phyloP scores from a whole-genome alignment of 2,329 filamentous ascomycete species.

The Elsinoe perseae region DNA sequence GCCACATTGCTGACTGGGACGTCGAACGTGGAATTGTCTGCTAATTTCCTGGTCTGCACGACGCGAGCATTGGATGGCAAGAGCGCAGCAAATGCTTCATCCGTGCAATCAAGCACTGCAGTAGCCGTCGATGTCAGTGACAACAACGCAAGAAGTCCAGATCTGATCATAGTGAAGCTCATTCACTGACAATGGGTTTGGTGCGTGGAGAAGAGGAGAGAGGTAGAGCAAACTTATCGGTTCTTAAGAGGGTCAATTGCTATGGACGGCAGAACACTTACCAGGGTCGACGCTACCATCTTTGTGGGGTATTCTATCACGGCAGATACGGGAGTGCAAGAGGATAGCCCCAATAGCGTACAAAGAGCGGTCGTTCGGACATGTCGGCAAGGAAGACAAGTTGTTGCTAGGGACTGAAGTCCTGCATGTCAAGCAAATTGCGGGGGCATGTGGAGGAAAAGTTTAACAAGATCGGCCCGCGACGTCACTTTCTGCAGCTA shows the following conservation, averaged over 20 bases:
- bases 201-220: not conserved
- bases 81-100: slow-evolving; percentile 28
- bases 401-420: not conserved
- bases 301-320: not conserved
- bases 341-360: not conserved
- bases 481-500: not conserved
- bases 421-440: not conserved
- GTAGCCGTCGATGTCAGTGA: not conserved
- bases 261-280: not conserved
- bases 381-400: not conserved
- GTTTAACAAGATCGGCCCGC: not conserved
- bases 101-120: slow-evolving; percentile 26
- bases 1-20: slow-evolving; percentile 33
- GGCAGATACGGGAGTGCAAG: not conserved
- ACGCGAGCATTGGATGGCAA: slow-evolving; percentile 32
- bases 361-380: not conserved
- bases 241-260: not conserved
- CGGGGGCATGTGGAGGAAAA: not conserved
- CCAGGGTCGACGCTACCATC: not conserved
- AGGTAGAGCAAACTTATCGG: not conserved
- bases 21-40: slow-evolving; percentile 33
- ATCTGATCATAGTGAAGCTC: slow-evolving; percentile 9
- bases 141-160: not conserved
- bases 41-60: slow-evolving; percentile 29
- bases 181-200: not conserved